A percentile compares a stretch with the other conserved stretches of the same genome.
Evolutionary conservation across 768 basidiomycete species (phyloP).

Genomic region (Thelephora ganbajun): DNA sequence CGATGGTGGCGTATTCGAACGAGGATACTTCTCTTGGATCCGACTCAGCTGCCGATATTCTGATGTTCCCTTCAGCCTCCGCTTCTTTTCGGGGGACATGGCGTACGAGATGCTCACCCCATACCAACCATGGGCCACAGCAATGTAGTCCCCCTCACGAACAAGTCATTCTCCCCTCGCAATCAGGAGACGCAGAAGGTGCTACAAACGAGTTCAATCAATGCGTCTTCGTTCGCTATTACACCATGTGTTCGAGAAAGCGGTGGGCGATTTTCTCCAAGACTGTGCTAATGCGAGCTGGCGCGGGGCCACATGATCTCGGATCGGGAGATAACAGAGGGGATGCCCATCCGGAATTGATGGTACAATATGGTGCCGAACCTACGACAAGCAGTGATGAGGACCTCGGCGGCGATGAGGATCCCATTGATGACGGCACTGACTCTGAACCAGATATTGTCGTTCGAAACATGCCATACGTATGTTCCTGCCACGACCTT

Average conservation of each 20-base stretch:
- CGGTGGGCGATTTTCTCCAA: background rate
- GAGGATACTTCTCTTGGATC: background rate
- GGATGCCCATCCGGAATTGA: no score
- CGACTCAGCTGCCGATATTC: background rate
- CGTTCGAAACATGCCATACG: no score
- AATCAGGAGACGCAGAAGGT: background rate
- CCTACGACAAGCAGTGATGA: no score
- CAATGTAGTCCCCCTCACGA: background rate
- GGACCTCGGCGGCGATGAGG: no score
- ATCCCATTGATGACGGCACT: no score
- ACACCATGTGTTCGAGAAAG: background rate
- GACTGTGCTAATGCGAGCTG: background rate
- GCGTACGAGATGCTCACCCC: background rate
- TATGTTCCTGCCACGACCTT: no score
- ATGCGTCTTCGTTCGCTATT: constrained; percentile 4
- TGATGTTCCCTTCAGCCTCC: background rate
- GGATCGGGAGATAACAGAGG: background rate
- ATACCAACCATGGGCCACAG: constrained; percentile 4
- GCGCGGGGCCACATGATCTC: constrained; percentile 2
- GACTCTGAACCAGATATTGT: no score
- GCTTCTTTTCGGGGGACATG: constrained; percentile 3
- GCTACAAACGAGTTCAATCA: constrained; percentile 1
- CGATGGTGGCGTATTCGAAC: constrained; percentile 4
- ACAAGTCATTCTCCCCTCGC: background rate
- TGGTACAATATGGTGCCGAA: no score